A percentile compares a stretch with the other conserved stretches of the same genome.
phyloP scores from a whole-genome alignment of 2,329 filamentous ascomycete genomes.

The Claviceps maximensis region DNA sequence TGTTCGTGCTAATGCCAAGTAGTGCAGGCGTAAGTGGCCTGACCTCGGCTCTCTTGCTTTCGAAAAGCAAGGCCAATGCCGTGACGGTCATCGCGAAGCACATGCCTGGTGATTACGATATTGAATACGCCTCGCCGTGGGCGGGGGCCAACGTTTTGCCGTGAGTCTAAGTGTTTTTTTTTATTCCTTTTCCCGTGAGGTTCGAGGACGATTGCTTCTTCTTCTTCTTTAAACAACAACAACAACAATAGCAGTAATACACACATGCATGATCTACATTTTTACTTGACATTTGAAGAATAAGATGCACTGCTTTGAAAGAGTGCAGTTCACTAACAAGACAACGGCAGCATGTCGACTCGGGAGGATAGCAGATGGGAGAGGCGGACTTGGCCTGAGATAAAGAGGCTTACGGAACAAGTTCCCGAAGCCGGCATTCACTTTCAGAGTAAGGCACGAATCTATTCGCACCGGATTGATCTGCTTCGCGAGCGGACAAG shows the following conservation, averaged over 20 bases:
- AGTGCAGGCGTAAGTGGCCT: conserved; percentile 39
- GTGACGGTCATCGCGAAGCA: conserved; percentile 71
- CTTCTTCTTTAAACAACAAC: not conserved
- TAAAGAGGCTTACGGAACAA: conserved; percentile 43
- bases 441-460: conserved; percentile 45
- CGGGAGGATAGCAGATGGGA: conserved; percentile 41
- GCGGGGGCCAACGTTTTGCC: conserved; percentile 71
- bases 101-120: conserved; percentile 87
- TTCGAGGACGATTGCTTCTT: too few species aligned
- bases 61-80: conserved; percentile 28
- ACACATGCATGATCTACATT: too few species aligned
- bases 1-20: not conserved
- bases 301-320: not conserved
- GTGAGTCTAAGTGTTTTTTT: conserved; percentile 28
- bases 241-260: too few species aligned
- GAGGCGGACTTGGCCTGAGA: conserved; percentile 48
- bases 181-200: too few species aligned
- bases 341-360: conserved; percentile 29
- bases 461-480: not conserved
- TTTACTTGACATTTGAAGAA: not conserved
- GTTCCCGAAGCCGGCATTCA: conserved; percentile 70
- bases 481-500: not conserved
- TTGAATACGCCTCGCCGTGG: conserved; percentile 84
- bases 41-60: conserved; percentile 35
- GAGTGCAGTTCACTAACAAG: not conserved